phyloP scores from a whole-genome alignment of 306 rosid genomes.

The Trifolium repens region DNA sequence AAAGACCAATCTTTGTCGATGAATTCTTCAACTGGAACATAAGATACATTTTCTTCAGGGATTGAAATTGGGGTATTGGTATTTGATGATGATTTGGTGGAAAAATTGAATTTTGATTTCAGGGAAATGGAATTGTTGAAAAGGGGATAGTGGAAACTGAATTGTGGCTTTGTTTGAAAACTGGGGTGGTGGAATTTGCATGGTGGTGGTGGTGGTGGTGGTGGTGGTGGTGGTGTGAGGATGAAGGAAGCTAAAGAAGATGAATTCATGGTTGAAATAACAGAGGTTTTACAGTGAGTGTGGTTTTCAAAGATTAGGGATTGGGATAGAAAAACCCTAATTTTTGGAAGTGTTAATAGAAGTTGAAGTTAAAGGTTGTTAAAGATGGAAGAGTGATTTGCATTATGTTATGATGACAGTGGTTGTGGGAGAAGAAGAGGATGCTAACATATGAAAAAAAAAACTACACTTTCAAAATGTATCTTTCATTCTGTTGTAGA shows the following conservation, averaged over 20 bases:
- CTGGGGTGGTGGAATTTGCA: conserved; percentile 38
- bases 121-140: conserved; percentile 28
- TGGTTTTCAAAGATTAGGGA: background rate
- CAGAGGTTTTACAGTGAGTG: background rate
- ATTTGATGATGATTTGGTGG: conserved; percentile 35
- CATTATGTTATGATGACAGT: background rate
- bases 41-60: conserved; percentile 59
- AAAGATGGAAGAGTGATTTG: background rate
- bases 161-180: conserved; percentile 45
- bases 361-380: background rate
- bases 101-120: conserved; percentile 29
- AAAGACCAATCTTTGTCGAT: conserved; percentile 81
- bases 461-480: no score
- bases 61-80: conserved; percentile 52
- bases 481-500: no score
- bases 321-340: conserved; percentile 12
- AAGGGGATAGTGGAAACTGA: background rate
- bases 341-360: background rate
- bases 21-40: conserved; percentile 61
- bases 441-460: no score
- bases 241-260: conserved; percentile 43
- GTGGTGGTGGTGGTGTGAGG: conserved; percentile 43
- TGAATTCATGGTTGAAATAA: conserved; percentile 67
- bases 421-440: background rate
- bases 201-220: conserved; percentile 41